A percentile compares a stretch with the other conserved stretches of the same genome.
phyloP scores from a whole-genome alignment of 2,329 filamentous ascomycete species.

The Trichoderma arundinaceum region DNA sequence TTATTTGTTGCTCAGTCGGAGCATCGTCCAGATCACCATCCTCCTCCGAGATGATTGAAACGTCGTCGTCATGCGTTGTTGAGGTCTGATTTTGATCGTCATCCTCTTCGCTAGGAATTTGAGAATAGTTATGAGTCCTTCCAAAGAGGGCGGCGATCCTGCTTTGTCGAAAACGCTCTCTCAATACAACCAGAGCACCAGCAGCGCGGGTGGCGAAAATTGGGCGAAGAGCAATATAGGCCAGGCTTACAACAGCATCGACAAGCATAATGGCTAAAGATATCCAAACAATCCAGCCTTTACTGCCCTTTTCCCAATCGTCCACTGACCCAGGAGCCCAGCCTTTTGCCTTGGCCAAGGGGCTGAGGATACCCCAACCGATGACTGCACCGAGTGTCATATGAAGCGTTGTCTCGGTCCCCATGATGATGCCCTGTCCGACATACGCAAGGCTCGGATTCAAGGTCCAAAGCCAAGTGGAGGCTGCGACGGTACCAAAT shows the following conservation, averaged over 20 bases:
- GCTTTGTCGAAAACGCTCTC: slow-evolving; percentile 34
- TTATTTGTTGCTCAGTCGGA: slow-evolving; percentile 80
- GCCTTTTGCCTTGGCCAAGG: slow-evolving; percentile 79
- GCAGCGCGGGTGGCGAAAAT: slow-evolving; percentile 42
- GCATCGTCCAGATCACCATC: slow-evolving; percentile 72
- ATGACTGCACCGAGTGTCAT: slow-evolving; percentile 91
- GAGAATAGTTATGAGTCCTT: slow-evolving; percentile 36
- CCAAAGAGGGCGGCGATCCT: slow-evolving; percentile 35
- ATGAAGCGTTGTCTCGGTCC: slow-evolving; percentile 89
- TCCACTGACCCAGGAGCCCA: slow-evolving; percentile 89
- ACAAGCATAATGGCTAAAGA: slow-evolving; percentile 96
- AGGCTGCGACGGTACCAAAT: slow-evolving; percentile 75
- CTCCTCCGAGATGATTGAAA: neutral
- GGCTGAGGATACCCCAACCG: slow-evolving; percentile 90
- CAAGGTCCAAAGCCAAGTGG: slow-evolving; percentile 90
- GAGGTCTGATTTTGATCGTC: neutral
- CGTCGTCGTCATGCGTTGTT: slow-evolving; percentile 31
- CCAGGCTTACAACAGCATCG: slow-evolving; percentile 86
- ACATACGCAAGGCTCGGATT: slow-evolving; percentile 98
- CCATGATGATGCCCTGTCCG: slow-evolving; percentile 98
- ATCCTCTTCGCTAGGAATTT: slow-evolving; percentile 33
- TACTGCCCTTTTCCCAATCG: slow-evolving; percentile 91
- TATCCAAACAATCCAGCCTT: slow-evolving; percentile 98
- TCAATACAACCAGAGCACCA: slow-evolving; percentile 19
- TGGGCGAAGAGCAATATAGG: slow-evolving; percentile 74